Percentiles rank a stretch among this genome's conserved stretches.
Conservation (phyloP, 225 moss, liverwort and hornwort genomes). For the Asterella californica region DNA sequence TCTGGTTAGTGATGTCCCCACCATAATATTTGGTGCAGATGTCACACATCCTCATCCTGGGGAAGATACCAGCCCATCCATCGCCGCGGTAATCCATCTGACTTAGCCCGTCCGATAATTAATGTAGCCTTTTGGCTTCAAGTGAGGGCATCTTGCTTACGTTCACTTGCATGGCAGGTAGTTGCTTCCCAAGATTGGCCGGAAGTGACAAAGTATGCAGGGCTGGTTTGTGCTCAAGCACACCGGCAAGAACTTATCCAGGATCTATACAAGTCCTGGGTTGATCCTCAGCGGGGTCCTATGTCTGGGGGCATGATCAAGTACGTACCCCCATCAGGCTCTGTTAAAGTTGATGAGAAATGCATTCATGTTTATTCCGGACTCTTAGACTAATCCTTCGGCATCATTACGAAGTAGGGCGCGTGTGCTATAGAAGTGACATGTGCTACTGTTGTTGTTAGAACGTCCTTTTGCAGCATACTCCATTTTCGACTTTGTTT, state of each 20-base stretch:
- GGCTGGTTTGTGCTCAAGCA: slow-evolving; percentile 91
- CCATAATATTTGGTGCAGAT: slow-evolving; percentile 97
- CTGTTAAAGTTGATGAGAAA: neutral
- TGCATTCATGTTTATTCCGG: no score
- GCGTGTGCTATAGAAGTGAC: neutral
- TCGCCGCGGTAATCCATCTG: slow-evolving; percentile 63
- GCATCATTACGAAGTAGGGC: no score
- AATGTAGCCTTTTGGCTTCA: neutral
- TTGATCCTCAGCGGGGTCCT: slow-evolving; percentile 78
- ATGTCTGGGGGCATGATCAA: slow-evolving; percentile 98
- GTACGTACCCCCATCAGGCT: slow-evolving; percentile 29
- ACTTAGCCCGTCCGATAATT: neutral
- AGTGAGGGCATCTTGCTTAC: neutral
- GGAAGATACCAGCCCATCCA: slow-evolving; percentile 96
- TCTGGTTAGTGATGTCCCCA: slow-evolving; percentile 92
- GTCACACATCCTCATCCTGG: slow-evolving; percentile 99
- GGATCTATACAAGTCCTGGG: slow-evolving; percentile 85
- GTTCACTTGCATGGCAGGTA: slow-evolving; percentile 45
- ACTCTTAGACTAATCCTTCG: no score
- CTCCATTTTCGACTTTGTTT: no score
- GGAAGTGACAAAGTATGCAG: slow-evolving; percentile 96
- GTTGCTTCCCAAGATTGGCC: slow-evolving; percentile 99
- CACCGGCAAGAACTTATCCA: slow-evolving; percentile 93
- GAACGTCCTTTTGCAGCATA: no score
- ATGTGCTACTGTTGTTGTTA: neutral